phyloP scores from a whole-genome alignment of 2,329 filamentous ascomycete genomes.

The Talaromyces sp. region DNA sequence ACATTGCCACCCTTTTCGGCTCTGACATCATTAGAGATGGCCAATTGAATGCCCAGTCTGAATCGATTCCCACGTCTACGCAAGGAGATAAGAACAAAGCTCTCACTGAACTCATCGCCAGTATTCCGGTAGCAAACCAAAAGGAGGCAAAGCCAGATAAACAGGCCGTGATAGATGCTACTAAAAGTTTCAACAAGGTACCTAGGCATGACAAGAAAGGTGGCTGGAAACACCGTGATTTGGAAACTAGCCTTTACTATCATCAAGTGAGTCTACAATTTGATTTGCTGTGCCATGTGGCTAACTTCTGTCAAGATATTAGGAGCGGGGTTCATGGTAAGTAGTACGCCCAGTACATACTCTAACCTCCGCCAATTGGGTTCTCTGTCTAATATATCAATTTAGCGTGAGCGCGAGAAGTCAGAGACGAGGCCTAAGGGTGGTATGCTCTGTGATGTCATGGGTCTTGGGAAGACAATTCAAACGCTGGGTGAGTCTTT shows the following conservation, averaged over 20 bases:
- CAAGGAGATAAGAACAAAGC: constrained; percentile 22
- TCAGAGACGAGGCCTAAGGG: constrained; percentile 20
- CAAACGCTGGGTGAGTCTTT: constrained; percentile 24
- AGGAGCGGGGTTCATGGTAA: constrained; percentile 29
- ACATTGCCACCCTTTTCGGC: constrained; percentile 15
- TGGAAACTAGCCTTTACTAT: constrained; percentile 28
- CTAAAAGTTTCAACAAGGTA: constrained; percentile 21
- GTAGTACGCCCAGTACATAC: background rate
- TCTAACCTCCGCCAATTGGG: no score
- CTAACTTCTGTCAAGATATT: constrained; percentile 19
- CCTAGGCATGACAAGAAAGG: constrained; percentile 23
- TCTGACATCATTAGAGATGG: constrained; percentile 20
- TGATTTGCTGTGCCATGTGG: background rate
- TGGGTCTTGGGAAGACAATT: constrained; percentile 38
- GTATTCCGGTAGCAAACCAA: constrained; percentile 22
- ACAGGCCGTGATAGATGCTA: constrained; percentile 18
- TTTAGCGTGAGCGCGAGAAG: constrained; percentile 26
- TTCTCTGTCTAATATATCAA: constrained; percentile 1
- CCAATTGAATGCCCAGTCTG: constrained; percentile 17
- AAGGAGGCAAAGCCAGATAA: constrained; percentile 20
- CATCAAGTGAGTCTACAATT: constrained; percentile 23
- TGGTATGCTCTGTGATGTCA: constrained; percentile 35
- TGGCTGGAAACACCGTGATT: constrained; percentile 26
- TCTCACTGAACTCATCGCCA: constrained; percentile 25
- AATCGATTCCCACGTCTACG: constrained; percentile 19